Evolutionary conservation across 768 basidiomycete species (phyloP), one percentile per base, ranked within the genome.

Genomic region (Leucocoprinus leucothites): DNA sequence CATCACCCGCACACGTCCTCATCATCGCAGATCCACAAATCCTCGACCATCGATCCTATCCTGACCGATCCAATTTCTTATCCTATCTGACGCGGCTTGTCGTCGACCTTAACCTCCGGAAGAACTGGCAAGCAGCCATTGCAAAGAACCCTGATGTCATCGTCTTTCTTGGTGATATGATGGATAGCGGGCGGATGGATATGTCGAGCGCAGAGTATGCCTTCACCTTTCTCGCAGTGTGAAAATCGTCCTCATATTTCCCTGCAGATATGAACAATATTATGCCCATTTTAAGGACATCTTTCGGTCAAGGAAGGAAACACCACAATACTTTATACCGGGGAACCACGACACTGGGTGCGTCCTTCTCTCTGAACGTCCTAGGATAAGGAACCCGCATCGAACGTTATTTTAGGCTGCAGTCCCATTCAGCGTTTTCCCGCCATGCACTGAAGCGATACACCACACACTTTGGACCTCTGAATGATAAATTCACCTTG

Each of bases 341-440:
- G 96, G 96, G 5, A 98, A 98, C 65, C 94, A 94, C 64, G 96
- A 98, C 63, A 77, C 89, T 31, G 91, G 89, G 84, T 90, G 66
- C 49, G 42, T 31, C 28, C n/a, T 22, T 25, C 19, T 21, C 25
- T 8, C 28, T 14, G 44, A 9, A 22, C 34, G 14, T 9, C 44
- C 25, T 51, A 9, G 25, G 36, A 34, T 47, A 48, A 7, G 58
- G 51, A 25, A 24, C 25, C 35, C 44, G 24, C 51, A 71, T 70
- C 22, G 64, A 75, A 14, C 71, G 60, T 16, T 57, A 54, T 54
- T 61, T 49, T 45, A 84, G 84, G 1, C 71, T 86, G 35, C 80
- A 81, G 38, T 63, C 69, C 11, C 74, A 74, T 16, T 49, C 69
- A 5, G 48, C 71, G 63, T 78, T 83, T 65, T 76, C 82, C 55